Evolutionary conservation across 441 rosid genomes (phyloP).

Genomic region (Croton laevigatus): DNA sequence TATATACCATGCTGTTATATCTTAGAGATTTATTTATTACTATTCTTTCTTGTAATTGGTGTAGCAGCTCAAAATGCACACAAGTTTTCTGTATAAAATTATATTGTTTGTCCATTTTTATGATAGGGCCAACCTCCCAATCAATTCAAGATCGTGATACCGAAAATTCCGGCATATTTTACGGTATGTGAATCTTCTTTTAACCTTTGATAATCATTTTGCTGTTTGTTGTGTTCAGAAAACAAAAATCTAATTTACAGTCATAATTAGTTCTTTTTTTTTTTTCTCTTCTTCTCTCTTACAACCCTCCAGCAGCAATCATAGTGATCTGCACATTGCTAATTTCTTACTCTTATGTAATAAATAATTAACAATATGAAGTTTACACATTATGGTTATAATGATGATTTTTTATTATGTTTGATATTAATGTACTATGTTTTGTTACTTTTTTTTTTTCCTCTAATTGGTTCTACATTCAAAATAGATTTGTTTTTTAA

Average conservation of each 20-base stretch:
- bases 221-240: not conserved
- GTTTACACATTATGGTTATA: too few relatives aligned
- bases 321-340: too few relatives aligned
- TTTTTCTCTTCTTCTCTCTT: not conserved
- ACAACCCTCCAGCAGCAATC: too few relatives aligned
- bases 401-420: too few relatives aligned
- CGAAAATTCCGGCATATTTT: constrained; percentile 91
- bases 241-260: not conserved
- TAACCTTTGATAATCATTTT: not conserved
- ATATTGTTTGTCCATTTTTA: not conserved
- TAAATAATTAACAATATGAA: too few relatives aligned
- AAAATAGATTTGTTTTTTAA: too few relatives aligned
- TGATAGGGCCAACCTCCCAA: constrained; percentile 71
- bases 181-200: constrained; percentile 53
- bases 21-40: not conserved
- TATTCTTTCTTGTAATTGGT: not conserved
- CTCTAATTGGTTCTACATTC: too few relatives aligned
- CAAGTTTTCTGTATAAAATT: constrained; percentile 2
- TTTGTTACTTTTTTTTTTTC: too few relatives aligned
- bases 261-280: not conserved
- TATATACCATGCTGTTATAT: not conserved
- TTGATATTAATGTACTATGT: too few relatives aligned
- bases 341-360: too few relatives aligned
- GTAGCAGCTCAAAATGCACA: constrained; percentile 4
- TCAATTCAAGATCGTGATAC: constrained; percentile 88